Evolutionary conservation across 768 basidiomycete species (phyloP).

Genomic region (Trametes cingulata): DNA sequence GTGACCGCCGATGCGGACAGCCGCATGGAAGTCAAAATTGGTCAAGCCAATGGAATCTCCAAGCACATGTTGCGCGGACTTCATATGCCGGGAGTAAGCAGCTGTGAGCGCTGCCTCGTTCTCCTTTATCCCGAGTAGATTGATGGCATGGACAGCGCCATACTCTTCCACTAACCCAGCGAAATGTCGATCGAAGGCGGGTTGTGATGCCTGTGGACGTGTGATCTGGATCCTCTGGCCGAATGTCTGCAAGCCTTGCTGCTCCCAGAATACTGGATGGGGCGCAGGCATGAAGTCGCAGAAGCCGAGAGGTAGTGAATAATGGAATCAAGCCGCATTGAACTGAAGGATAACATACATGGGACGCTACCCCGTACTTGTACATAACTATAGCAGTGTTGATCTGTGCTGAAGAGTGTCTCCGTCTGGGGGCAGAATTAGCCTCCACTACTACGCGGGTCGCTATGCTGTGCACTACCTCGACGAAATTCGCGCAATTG

Average conservation of each 20-base stretch:
- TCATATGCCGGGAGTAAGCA: conserved; percentile 82
- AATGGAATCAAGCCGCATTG: neutral
- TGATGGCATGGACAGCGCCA: conserved; percentile 81
- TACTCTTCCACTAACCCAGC: conserved; percentile 86
- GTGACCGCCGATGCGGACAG: conserved; percentile 79
- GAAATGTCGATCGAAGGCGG: conserved; percentile 95
- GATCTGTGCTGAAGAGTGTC: conserved; percentile 82
- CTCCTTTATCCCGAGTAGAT: conserved; percentile 89
- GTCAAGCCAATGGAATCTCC: conserved; percentile 77
- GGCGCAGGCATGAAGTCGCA: conserved; percentile 4
- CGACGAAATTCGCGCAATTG: conserved; percentile 94
- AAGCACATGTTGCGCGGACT: conserved; percentile 59
- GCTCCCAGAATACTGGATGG: conserved; percentile 93
- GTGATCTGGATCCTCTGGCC: conserved; percentile 94
- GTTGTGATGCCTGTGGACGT: conserved; percentile 92
- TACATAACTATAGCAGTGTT: conserved; percentile 87
- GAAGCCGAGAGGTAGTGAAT: neutral
- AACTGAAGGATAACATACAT: conserved; percentile 54
- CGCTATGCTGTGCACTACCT: conserved; percentile 47
- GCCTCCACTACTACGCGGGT: conserved; percentile 1
- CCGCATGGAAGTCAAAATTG: conserved; percentile 92
- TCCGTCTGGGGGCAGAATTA: conserved; percentile 64
- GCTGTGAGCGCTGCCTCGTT: conserved; percentile 84
- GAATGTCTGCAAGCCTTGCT: conserved; percentile 93
- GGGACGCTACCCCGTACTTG: conserved; percentile 97